Evolutionary conservation across 2,329 filamentous ascomycete genomes (phyloP).

Genomic region (Alternaria longipes): DNA sequence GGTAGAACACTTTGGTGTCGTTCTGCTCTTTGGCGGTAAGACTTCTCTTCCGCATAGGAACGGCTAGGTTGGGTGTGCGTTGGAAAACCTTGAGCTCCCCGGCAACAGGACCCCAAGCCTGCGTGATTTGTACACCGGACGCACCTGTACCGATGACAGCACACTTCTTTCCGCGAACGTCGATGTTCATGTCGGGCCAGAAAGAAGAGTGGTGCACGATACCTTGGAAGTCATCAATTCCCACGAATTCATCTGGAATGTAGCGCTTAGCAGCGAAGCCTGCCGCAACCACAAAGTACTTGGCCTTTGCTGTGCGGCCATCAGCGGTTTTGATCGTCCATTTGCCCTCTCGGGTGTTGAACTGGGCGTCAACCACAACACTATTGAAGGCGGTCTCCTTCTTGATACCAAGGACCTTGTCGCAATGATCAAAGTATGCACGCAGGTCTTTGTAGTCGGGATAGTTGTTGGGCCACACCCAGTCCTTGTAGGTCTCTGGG

Average conservation of each 20-base stretch:
- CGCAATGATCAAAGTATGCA: slow-evolving; percentile 66
- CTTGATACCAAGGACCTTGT: slow-evolving; percentile 60
- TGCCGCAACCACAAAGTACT: slow-evolving; percentile 60
- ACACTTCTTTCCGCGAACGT: slow-evolving; percentile 63
- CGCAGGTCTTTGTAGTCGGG: slow-evolving; percentile 60
- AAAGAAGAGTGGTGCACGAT: slow-evolving; percentile 65
- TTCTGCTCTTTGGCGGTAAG: slow-evolving; percentile 58
- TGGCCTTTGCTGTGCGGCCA: slow-evolving; percentile 57
- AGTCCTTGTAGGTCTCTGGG: slow-evolving; percentile 56
- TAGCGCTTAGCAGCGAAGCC: slow-evolving; percentile 66
- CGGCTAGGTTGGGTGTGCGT: slow-evolving; percentile 42
- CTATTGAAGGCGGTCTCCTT: slow-evolving; percentile 64
- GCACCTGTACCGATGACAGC: slow-evolving; percentile 70
- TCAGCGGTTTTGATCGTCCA: slow-evolving; percentile 61
- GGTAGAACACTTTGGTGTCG: slow-evolving; percentile 43
- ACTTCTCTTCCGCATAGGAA: neutral
- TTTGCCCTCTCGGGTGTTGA: slow-evolving; percentile 54
- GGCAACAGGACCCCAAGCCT: slow-evolving; percentile 63
- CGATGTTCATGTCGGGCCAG: slow-evolving; percentile 61
- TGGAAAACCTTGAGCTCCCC: slow-evolving; percentile 66
- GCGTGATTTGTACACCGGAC: slow-evolving; percentile 68
- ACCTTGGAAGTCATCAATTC: slow-evolving; percentile 66
- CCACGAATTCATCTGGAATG: slow-evolving; percentile 62
- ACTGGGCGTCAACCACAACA: slow-evolving; percentile 59
- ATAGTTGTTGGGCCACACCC: slow-evolving; percentile 63